Base-by-base conservation (phyloP, 208 protist species). In the Leishmania turanica region DNA sequence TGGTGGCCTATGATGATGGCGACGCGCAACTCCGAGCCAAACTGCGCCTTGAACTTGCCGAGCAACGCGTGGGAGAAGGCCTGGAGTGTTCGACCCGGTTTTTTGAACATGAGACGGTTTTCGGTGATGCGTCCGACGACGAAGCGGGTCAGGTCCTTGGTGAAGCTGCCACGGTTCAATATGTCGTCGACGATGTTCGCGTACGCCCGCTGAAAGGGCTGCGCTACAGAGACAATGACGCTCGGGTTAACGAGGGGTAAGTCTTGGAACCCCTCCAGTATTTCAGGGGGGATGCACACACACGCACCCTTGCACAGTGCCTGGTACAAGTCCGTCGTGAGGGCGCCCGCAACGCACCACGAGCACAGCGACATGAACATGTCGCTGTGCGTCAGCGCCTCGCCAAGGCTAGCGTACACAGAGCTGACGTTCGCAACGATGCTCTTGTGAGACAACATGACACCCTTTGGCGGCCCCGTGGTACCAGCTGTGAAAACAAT, bases 371-470 rank as follows among this genome's bases (percentile, higher is more conserved):
- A 98, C 93, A 98, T 97, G 84, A 96, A 96, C 80, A 98, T 86
- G 84, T 98, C 95, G 9, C 90, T 92, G 82, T 96, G 93, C 15
- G 95, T 91, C 56, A 98, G 80, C 24, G 92, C 91, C 82, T 95
- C 95, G 58, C 95, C 95, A 64, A 96, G 83, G 56, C 93, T 91
- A 1, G 88, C 81, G 86, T 96, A 96, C 72, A 98, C 86, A 74
- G 93, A 96, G 78, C 93, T 95, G 68, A 98, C 83, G 80, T 98
- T 98, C 21, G 97, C 88, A 6, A 98, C 90, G 17, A 99, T 75
- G 84, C 95, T 99, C 73, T 86, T 84, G 90, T 99, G 97, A 8
- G 94, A 98, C 37, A 99, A 90, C 89, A 93, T 94, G n/a, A 99
- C 97, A 19, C 98, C 98, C 86, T 99, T 99, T 51, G 95, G 95